phyloP scores from a whole-genome alignment of 495 filamentous ascomycete genomes.

The Daldinia childiae region DNA sequence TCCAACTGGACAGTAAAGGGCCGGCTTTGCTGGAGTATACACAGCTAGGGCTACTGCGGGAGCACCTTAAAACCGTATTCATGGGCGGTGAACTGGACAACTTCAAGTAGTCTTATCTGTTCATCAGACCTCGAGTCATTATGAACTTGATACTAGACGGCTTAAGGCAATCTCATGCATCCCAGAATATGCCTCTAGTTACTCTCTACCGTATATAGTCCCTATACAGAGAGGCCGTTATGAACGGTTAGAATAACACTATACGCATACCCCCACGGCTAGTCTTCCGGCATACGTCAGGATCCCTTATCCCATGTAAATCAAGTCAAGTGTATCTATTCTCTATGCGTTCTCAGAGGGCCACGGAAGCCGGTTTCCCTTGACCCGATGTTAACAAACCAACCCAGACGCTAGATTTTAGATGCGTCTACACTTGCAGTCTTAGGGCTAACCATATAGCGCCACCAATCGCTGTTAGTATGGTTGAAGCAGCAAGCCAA shows the following conservation, averaged over 20 bases:
- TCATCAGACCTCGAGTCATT: background rate
- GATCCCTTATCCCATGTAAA: background rate
- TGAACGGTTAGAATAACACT: background rate
- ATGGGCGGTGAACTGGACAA: background rate
- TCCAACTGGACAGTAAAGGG: background rate
- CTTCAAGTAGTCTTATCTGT: background rate
- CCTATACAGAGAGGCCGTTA: background rate
- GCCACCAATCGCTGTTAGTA: background rate
- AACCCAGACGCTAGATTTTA: background rate
- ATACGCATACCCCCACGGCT: background rate
- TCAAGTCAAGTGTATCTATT: background rate
- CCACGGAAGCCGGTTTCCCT: background rate
- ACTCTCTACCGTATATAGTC: background rate
- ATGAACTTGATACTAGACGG: background rate
- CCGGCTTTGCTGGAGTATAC: background rate
- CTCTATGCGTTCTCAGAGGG: background rate
- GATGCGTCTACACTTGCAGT: background rate
- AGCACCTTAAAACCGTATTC: background rate
- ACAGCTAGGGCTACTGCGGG: background rate
- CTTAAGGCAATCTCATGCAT: background rate
- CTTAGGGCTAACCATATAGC: background rate
- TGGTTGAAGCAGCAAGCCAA: background rate
- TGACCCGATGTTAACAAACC: background rate
- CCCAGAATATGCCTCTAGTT: background rate
- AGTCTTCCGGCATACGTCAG: background rate